These are phyloP conservation scores for Didymellaceae sp. DNA, from an alignment of 2,329 filamentous ascomycete species.

Conservation along the genomic window DNA sequence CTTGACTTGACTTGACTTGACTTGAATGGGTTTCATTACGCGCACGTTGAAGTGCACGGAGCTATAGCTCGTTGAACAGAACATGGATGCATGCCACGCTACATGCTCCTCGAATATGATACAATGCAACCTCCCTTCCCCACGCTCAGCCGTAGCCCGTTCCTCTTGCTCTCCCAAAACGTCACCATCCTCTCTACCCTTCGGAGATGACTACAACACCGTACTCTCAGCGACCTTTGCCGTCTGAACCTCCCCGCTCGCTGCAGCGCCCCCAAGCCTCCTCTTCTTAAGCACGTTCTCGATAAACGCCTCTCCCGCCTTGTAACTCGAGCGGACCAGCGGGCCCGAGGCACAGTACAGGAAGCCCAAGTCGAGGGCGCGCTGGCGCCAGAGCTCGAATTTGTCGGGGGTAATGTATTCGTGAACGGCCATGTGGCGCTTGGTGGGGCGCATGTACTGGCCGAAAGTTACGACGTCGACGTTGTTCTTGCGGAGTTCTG, in stretches of 20 bases:
- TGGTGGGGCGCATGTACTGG: constrained; percentile 99
- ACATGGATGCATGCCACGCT: too few species aligned
- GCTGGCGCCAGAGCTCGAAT: constrained; percentile 90
- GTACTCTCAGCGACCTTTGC: constrained; percentile 2
- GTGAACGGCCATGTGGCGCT: constrained; percentile 95
- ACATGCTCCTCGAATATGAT: constrained; percentile 9
- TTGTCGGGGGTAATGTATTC: constrained; percentile 91
- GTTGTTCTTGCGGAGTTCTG: constrained; percentile 76
- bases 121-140: background rate
- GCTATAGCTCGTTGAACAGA: constrained; percentile 19
- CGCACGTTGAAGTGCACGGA: constrained; percentile 19
- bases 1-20: too few species aligned
- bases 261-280: constrained; percentile 24
- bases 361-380: constrained; percentile 93
- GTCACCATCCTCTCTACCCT: background rate
- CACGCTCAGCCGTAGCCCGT: too few species aligned
- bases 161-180: too few species aligned
- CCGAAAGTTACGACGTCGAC: constrained; percentile 98
- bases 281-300: constrained; percentile 93
- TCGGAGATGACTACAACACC: constrained; percentile 7
- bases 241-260: constrained; percentile 2
- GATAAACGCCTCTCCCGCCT: constrained; percentile 97
- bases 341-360: constrained; percentile 95
- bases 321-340: constrained; percentile 92
- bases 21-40: constrained; percentile 11